Evolutionary conservation across 1,284 basidiomycete genomes (phyloP), one percentile per base, ranked within the genome.

Genomic region (Schizophyllum amplum): DNA sequence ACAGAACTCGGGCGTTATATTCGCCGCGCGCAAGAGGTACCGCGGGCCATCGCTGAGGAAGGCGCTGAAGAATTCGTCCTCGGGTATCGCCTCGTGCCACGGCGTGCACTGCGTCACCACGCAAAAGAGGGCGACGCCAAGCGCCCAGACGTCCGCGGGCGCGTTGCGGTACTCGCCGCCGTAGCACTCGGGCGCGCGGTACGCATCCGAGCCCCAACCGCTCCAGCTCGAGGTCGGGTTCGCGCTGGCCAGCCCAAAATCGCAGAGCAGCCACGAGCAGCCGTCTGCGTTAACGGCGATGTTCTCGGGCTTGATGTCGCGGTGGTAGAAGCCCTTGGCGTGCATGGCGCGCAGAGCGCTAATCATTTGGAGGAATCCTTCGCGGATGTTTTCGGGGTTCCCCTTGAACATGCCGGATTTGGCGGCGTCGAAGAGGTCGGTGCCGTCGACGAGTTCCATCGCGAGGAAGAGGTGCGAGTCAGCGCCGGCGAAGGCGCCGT

Each of bases 221-320:
- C 6, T 5, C n/a, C 47, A 56, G 24, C 27, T 5, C 27, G 27
- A 33, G 6, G 27, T 33, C 27, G 5, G 6, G 27, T 33, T 33
- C 27, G 27, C 27, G 27, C 27, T 88, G 1, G 86, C 83, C 5
- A 87, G 72, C 1, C 87, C 87, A 65, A 88, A 89, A 68, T 90
- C 87, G 42, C 83, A 81, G 47, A 88, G 71, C 42, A 77, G 74
- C 26, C 87, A 75, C 55, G 70, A 73, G 17, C 51, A 54, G n/a
- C 86, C 83, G 23, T 55, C 63, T 23, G 65, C 62, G 33, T n/a
- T 72, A 63, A 81, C 85, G 24, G 89, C 68, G 55, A 89, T 83
- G 67, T 89, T 88, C 64, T 87, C 86, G 0, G 85, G 86, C 67
- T 88, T 88, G 59, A 89, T 74, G 62, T 88, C 86, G 25, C 86